These are phyloP conservation scores for Coemansia sp. DNA, from an alignment of 192 early-diverging fungal genomes.

Conservation along the genomic window DNA sequence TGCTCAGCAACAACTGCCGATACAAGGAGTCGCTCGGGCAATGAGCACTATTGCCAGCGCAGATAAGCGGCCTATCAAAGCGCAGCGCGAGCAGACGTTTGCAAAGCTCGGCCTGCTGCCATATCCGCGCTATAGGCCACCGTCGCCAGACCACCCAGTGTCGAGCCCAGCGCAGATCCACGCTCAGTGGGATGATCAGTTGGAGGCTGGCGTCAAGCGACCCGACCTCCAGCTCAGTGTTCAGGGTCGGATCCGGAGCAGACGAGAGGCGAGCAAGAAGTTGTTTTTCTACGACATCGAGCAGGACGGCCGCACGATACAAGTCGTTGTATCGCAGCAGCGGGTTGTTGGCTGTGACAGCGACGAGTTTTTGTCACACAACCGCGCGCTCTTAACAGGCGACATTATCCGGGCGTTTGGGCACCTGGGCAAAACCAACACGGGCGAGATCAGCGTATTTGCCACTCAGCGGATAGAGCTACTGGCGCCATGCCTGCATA, in stretches of 20 bases:
- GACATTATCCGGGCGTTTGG: constrained; percentile 71
- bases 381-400: constrained; percentile 62
- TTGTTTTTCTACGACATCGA: constrained; percentile 76
- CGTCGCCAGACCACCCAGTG: constrained; percentile 30
- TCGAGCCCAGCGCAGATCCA: constrained; percentile 19
- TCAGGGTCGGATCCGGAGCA: constrained; percentile 69
- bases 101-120: constrained; percentile 29
- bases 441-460: constrained; percentile 72
- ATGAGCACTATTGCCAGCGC: constrained; percentile 5
- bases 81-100: constrained; percentile 29
- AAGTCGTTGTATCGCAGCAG: constrained; percentile 67
- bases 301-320: constrained; percentile 63
- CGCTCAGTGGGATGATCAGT: constrained; percentile 24
- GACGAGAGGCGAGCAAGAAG: constrained; percentile 73
- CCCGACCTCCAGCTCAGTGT: constrained; percentile 38
- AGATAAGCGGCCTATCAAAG: constrained; percentile 22
- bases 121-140: constrained; percentile 42
- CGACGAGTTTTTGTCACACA: constrained; percentile 46
- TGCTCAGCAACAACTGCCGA: constrained; percentile 8
- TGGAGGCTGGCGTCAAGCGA: constrained; percentile 38
- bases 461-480: constrained; percentile 58
- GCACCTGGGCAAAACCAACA: constrained; percentile 69
- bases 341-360: constrained; percentile 35
- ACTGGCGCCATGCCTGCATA: constrained; percentile 71
- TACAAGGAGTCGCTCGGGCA: background rate